These are phyloP conservation scores for Amoebophrya sp. DNA, from an alignment of 169 alveolate genomes.

Conservation along the genomic window DNA sequence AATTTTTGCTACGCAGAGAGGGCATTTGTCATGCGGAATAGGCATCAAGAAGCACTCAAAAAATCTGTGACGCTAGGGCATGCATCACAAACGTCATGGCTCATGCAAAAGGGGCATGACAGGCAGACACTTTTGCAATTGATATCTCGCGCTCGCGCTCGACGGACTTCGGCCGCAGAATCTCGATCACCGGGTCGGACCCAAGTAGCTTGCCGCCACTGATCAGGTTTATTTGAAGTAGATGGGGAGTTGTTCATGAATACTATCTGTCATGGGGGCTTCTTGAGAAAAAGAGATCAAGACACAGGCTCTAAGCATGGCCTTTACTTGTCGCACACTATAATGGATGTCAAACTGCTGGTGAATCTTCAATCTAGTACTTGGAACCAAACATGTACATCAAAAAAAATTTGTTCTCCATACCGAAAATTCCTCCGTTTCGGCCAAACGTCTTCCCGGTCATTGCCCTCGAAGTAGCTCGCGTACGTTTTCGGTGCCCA, in stretches of 20 bases:
- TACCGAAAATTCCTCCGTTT: neutral
- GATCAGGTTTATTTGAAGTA: too few relatives aligned
- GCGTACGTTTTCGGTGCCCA: conserved; percentile 37
- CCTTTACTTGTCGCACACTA: neutral
- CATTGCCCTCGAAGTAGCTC: conserved; percentile 47
- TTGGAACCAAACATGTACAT: conserved; percentile 37
- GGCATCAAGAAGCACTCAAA: too few relatives aligned
- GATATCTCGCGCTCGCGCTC: neutral
- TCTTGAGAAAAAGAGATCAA: too few relatives aligned
- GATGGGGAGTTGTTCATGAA: too few relatives aligned
- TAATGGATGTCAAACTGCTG: neutral
- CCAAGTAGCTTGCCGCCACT: neutral
- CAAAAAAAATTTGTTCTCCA: conserved; percentile 37
- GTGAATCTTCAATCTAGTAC: neutral
- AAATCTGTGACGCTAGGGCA: too few relatives aligned
- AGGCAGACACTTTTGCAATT: too few relatives aligned
- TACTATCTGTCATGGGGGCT: too few relatives aligned
- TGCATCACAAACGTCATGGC: too few relatives aligned
- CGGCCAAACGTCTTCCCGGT: conserved; percentile 29
- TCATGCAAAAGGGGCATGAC: too few relatives aligned
- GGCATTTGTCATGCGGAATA: too few relatives aligned
- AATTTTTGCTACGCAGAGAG: too few relatives aligned
- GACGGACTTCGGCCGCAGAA: neutral
- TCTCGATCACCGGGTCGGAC: neutral
- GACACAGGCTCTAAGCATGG: too few relatives aligned